Conservation (phyloP, 2,329 filamentous ascomycete species). For the Chrysosporium keratinophilum region DNA sequence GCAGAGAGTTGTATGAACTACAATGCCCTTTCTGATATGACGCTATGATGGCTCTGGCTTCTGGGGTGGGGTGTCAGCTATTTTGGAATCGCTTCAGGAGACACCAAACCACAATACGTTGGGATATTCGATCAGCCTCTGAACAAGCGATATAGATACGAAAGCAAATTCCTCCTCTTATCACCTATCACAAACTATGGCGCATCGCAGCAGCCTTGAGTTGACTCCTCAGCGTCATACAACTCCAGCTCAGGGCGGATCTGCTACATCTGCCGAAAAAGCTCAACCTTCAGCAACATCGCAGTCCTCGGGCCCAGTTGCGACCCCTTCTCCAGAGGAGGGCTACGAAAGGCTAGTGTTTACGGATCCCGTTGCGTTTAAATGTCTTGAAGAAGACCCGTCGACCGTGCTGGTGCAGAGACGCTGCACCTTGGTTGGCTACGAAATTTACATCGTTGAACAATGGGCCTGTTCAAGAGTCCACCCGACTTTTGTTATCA, state of each 20-base stretch:
- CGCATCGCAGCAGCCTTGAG: neutral
- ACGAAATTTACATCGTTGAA: constrained; percentile 89
- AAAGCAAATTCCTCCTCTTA: neutral
- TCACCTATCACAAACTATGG: neutral
- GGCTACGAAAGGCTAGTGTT: constrained; percentile 48
- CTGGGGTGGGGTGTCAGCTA: neutral
- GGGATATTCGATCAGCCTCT: neutral
- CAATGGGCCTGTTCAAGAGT: constrained; percentile 93
- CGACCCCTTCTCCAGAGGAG: neutral
- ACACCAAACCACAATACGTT: neutral
- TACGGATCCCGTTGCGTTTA: constrained; percentile 56
- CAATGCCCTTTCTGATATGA: neutral
- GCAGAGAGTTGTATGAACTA: neutral
- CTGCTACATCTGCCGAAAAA: neutral
- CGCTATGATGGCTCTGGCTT: constrained; percentile 1
- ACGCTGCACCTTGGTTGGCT: constrained; percentile 60
- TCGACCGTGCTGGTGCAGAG: constrained; percentile 65
- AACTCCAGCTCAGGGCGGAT: neutral
- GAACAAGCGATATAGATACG: neutral
- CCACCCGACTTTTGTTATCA: constrained; percentile 83
- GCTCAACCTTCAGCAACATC: neutral
- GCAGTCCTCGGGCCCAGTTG: neutral
- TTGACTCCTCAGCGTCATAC: neutral
- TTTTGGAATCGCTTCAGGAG: neutral
- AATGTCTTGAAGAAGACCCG: constrained; percentile 75